Percentiles rank a stretch among this genome's conserved stretches.
Conservation (phyloP, 2,329 filamentous ascomycete genomes). For the Sclerotinia spermophila region DNA sequence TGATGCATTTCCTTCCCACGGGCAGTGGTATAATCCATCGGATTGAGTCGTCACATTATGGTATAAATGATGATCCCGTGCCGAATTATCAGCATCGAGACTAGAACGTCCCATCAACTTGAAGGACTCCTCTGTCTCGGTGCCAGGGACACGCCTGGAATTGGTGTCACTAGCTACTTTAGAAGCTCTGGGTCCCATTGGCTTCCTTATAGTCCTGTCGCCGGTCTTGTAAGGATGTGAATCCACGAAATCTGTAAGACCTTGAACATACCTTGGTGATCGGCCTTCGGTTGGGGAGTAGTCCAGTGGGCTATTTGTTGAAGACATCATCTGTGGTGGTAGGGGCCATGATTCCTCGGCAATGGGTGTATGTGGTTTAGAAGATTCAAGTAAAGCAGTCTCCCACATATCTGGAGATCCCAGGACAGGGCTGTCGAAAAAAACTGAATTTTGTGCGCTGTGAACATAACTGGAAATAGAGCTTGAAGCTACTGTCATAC, state of each 20-base stretch:
- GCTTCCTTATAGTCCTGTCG: conserved; percentile 33
- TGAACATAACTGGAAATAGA: conserved; percentile 26
- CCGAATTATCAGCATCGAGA: conserved; percentile 39
- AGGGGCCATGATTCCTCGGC: conserved; percentile 29
- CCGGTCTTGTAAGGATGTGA: conserved; percentile 32
- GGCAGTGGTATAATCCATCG: conserved; percentile 91
- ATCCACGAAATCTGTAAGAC: conserved; percentile 31
- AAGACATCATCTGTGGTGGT: conserved; percentile 28
- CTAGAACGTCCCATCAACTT: conserved; percentile 34
- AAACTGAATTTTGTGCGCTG: conserved; percentile 25
- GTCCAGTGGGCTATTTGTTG: conserved; percentile 32
- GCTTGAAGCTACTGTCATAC: conserved; percentile 22
- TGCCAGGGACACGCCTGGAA: conserved; percentile 26
- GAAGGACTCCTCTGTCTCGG: conserved; percentile 34
- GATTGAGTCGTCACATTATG: conserved; percentile 56
- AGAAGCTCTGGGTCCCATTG: conserved; percentile 33
- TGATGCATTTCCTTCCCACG: conserved; percentile 66
- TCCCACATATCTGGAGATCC: conserved; percentile 33
- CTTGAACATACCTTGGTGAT: conserved; percentile 37
- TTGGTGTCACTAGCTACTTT: conserved; percentile 33
- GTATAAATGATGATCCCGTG: conserved; percentile 67
- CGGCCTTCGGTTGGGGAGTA: conserved; percentile 33
- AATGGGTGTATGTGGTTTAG: conserved; percentile 30
- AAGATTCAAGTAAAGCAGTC: conserved; percentile 31
- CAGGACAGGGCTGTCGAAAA: conserved; percentile 26